phyloP scores from a whole-genome alignment of 2,329 filamentous ascomycete genomes.

The Colletotrichum incanum region DNA sequence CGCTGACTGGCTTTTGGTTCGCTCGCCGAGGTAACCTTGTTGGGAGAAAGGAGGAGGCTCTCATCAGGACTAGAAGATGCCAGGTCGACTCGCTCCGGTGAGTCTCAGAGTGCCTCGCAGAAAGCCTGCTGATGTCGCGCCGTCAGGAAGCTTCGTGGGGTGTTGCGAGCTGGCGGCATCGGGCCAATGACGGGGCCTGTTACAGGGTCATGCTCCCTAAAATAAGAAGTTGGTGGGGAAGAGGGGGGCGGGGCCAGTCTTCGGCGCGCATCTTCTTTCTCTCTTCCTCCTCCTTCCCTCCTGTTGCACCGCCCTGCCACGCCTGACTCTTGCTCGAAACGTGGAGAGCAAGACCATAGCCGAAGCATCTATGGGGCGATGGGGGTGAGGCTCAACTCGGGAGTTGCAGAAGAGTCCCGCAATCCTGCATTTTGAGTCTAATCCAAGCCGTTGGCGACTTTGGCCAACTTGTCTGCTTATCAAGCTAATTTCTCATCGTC shows the following conservation, averaged over 20 bases:
- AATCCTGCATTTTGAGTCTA: background rate
- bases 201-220: conserved; percentile 9
- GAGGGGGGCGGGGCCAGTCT: background rate
- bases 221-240: background rate
- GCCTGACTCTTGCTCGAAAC: background rate
- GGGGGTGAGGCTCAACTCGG: conserved; percentile 15
- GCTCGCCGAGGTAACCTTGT: conserved; percentile 1
- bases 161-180: background rate
- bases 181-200: conserved; percentile 7
- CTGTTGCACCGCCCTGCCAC: background rate
- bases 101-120: conserved; percentile 12
- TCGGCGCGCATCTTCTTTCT: background rate
- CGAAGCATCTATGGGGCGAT: conserved; percentile 4
- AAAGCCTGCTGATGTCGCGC: conserved; percentile 26
- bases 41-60: background rate
- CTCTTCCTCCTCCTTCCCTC: background rate
- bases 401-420: conserved; percentile 9
- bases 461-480: background rate
- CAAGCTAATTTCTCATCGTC: background rate
- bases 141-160: conserved; percentile 14
- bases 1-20: background rate
- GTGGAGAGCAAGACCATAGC: background rate
- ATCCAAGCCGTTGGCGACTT: background rate
- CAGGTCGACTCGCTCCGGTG: background rate
- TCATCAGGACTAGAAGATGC: background rate